Evolutionary conservation across 73 alveolate genomes (phyloP), one percentile per base, ranked within the genome.

Genomic region (Stentor roeselii): DNA sequence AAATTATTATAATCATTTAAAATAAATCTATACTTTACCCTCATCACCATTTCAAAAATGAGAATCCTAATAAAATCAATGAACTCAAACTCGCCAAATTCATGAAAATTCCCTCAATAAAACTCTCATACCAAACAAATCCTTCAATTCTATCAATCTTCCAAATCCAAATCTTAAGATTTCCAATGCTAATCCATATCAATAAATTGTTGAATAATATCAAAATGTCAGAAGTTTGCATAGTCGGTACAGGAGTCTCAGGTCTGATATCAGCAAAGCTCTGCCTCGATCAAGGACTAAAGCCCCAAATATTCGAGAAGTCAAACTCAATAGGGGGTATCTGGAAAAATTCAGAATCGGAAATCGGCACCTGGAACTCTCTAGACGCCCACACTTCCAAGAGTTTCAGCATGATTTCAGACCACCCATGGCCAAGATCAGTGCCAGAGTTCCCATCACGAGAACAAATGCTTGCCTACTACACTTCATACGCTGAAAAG

Each of bases 151-250:
- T n/a, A n/a, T n/a, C n/a, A n/a, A n/a, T n/a, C n/a, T n/a, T n/a
- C n/a, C n/a, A n/a, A n/a, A n/a, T n/a, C n/a, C n/a, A n/a, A n/a
- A n/a, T n/a, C n/a, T n/a, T n/a, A n/a, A n/a, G n/a, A n/a, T n/a
- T n/a, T n/a, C n/a, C n/a, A n/a, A n/a, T n/a, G n/a, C n/a, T n/a
- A n/a, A n/a, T n/a, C n/a, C n/a, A n/a, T n/a, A n/a, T n/a, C n/a
- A n/a, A n/a, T n/a, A n/a, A n/a, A n/a, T n/a, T n/a, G n/a, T n/a
- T n/a, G n/a, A n/a, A n/a, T n/a, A n/a, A n/a, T n/a, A n/a, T n/a
- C n/a, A n/a, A n/a, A n/a, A n/a, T n/a, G n/a, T n/a, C n/a, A 58
- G 74, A 58, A 58, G 74, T 58, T 2, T 58, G 74, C 74, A 58
- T 58, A 58, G 27, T 58, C 0, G 74, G 74, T 21, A 31, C 35